Evolutionary conservation across 2,329 filamentous ascomycete genomes (phyloP), one percentile per base, ranked within the genome.

Genomic region (Xylaria sp.): DNA sequence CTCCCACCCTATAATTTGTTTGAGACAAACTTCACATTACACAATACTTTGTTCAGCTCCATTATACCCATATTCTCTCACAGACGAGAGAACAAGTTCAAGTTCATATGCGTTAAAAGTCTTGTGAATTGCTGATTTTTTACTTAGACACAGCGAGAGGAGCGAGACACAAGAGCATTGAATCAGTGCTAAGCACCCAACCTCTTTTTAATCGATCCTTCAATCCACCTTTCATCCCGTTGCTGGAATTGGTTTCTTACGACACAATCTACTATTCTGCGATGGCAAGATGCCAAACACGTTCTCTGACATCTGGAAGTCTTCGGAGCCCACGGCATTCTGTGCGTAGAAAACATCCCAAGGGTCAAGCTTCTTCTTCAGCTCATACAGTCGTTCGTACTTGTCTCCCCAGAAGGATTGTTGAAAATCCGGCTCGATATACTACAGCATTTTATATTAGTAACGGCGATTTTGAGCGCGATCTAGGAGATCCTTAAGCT

Each of bases 331-430:
- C 8, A 82, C 79, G 21, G 79, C 80, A 21, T 77, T 79, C 37
- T 78, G 76, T 6, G 78, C 76, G 54, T 80, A 81, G 29, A 82
- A 80, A 0, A 82, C 58, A 6, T 77, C 76, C 29, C 73, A 74
- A n/a, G 80, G 79, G 16, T 82, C 79, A 23, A 78, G 68, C 66
- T 77, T 70, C 69, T 79, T 75, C 75, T 82, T 82, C 0, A 82
- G 65, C 53, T 73, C 35, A 40, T 79, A 80, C 9, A 82, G 61
- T 32, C 75, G 73, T 37, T 74, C 69, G 42, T 82, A 81, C 48
- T 80, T 79, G 2, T 73, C 74, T 3, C 80, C 79, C 72, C 79
- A 82, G 50, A 79, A 82, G 0, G 79, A 78, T 57, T 77, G 74
- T 37, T 80, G 78, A 51, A 80, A 82, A 61, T 77, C 73, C 1